Evolutionary conservation across 495 filamentous ascomycete genomes (phyloP), one percentile per base, ranked within the genome.

Genomic region (Oleoguttula mirabilis): DNA sequence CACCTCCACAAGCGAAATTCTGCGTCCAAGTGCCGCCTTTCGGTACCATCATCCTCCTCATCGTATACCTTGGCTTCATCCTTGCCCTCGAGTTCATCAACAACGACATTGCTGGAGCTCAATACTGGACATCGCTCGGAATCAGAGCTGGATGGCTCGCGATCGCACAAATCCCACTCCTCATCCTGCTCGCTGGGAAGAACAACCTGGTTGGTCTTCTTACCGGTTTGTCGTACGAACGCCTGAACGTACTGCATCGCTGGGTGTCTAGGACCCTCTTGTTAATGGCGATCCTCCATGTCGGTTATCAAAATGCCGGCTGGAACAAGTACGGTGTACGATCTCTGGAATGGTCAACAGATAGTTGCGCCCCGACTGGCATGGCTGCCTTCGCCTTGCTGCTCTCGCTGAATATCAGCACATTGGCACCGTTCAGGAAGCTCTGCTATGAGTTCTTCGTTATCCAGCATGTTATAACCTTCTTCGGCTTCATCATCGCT

Each of bases 201-300:
- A 37, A 52, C 34, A 52, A 52, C 45, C 42, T 55, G 24, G 41
- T 55, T 35, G 36, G 36, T 14, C 28, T 33, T 19, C 27, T 47
- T 16, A 55, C 52, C 3, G 49, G 52, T 12, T 27, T 45, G 5
- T 48, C 43, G n/a, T 55, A 52, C 34, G 52, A 52, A 35, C 39
- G 50, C 6, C 43, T 55, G 11, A 55, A 55, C 22, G 41, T 46
- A 33, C 23, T 52, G 21, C 52, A 55, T 32, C 48, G 52, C 14
- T 55, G 52, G 52, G 28, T 40, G 12, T 32, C 52, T 8, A 38
- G 52, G 11, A 35, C 41, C 23, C 24, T 55, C 32, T 37, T 55
- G 17, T 19, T 55, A 11, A 14, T 45, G 4, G 46, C 40, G 3
- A 34, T 47, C n/a, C 37, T 53, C 15, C 50, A 53, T 27, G 48